phyloP scores from a whole-genome alignment of 1,284 basidiomycete genomes.

The Bondarzewia mesenterica region DNA sequence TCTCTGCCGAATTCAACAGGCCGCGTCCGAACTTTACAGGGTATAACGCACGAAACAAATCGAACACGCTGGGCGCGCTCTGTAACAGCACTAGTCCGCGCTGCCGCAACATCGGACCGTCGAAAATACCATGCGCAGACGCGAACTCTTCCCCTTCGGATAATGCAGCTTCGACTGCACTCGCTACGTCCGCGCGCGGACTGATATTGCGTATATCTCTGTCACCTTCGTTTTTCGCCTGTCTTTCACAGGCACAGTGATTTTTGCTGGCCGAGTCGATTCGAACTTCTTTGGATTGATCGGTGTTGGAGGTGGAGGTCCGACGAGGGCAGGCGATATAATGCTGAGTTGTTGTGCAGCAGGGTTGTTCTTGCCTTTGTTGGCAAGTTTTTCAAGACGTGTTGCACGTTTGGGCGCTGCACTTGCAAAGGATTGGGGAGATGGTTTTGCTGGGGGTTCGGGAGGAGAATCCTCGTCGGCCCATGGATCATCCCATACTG shows the following conservation, averaged over 20 bases:
- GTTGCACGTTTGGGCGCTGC: slow-evolving; percentile 40
- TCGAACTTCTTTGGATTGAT: slow-evolving; percentile 4
- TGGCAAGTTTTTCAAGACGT: slow-evolving; percentile 48
- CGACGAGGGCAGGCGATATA: slow-evolving; percentile 13
- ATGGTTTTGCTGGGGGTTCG: slow-evolving; percentile 12
- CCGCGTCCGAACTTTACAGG: slow-evolving; percentile 58
- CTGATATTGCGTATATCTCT: slow-evolving; percentile 54
- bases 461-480: slow-evolving; percentile 23
- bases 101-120: slow-evolving; percentile 6
- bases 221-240: slow-evolving; percentile 16
- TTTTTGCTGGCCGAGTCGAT: slow-evolving; percentile 3
- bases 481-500: slow-evolving; percentile 64
- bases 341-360: slow-evolving; percentile 15
- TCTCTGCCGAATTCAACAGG: slow-evolving; percentile 45
- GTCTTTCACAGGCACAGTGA: slow-evolving; percentile 6
- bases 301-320: slow-evolving; percentile 19
- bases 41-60: slow-evolving; percentile 77
- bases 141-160: slow-evolving; percentile 49
- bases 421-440: slow-evolving; percentile 16
- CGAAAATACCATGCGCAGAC: slow-evolving; percentile 43
- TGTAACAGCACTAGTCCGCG: slow-evolving; percentile 34
- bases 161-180: slow-evolving; percentile 49
- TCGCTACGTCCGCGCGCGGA: slow-evolving; percentile 48
- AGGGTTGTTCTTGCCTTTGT: slow-evolving; percentile 34
- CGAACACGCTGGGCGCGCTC: slow-evolving; percentile 62